Conservation (phyloP, 2,329 filamentous ascomycete species). For the Aspergillus sp. region DNA sequence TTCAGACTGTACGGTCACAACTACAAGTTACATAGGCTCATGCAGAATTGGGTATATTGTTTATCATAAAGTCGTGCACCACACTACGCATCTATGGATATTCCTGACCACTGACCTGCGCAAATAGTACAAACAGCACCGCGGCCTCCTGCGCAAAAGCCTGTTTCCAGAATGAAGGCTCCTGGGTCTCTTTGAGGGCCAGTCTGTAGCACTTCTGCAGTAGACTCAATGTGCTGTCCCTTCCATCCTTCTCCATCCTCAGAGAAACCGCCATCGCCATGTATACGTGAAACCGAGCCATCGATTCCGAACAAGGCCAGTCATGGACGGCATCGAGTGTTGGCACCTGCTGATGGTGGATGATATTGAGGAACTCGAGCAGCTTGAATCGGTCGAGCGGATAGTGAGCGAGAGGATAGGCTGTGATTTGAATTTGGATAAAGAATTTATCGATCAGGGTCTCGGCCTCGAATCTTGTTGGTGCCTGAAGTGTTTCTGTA, state of each 20-base stretch:
- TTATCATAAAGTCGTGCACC: too few species aligned
- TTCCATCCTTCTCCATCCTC: slow-evolving; percentile 3
- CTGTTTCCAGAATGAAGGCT: slow-evolving; percentile 12
- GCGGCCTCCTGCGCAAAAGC: slow-evolving; percentile 7
- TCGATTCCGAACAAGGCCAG: not conserved
- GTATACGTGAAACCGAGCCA: slow-evolving; percentile 17
- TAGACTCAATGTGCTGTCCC: not conserved
- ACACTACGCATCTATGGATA: not conserved
- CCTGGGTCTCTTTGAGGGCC: slow-evolving; percentile 9
- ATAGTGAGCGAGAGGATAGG: not conserved
- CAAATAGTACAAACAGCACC: slow-evolving; percentile 10
- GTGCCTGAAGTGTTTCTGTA: not conserved
- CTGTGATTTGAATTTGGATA: not conserved
- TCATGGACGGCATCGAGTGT: not conserved
- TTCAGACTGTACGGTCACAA: too few species aligned
- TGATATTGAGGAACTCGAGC: slow-evolving; percentile 8
- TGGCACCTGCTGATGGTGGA: not conserved
- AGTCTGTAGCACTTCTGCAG: slow-evolving; percentile 13
- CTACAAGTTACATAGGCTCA: too few species aligned
- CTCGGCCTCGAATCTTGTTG: slow-evolving; percentile 10
- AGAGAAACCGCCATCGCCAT: slow-evolving; percentile 17
- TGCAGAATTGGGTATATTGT: too few species aligned
- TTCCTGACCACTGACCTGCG: slow-evolving; percentile 1
- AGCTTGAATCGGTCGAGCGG: slow-evolving; percentile 4
- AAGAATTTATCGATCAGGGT: slow-evolving; percentile 12